Evolutionary conservation across 768 basidiomycete species (phyloP), one percentile per base, ranked within the genome.

Genomic region (Agaricus blazei): DNA sequence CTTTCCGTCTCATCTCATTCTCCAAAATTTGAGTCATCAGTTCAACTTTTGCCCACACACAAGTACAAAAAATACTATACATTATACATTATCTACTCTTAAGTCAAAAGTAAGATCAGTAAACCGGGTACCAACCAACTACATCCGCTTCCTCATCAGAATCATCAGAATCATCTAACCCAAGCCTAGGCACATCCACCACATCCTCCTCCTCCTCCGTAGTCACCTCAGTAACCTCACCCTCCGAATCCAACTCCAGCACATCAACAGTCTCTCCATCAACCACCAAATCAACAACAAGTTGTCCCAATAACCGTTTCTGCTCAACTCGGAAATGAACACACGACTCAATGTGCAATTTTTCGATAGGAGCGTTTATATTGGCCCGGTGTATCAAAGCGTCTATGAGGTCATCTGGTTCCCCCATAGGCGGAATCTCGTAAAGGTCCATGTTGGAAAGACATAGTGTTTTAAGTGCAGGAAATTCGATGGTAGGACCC

Each of bases 241-340:
- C 54, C 3, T 31, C 54, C 8, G 36, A 40, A 15, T 31, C 28
- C 38, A 42, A 9, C 15, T 55, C 47, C 12, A 26, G 3, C 4
- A 55, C 28, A 48, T 48, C 27, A 15, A 55, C 26, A 9, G 1
- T 8, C 15, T 55, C 54, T 28, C 46, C 46, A 40, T 55, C 47
- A 41, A 55, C 27, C 46, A 31, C 4, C n/a, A 55, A 31, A 19
- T 55, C 46, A 48, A 48, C 41, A 9, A 55, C 54, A 31, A 55
- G 23, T 19, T 49, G 47, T 41, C 37, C 54, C 27, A 55, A 42
- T 28, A 9, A 40, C 31, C 48, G 38, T 29, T 41, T 41, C 27
- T 48, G 54, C 38, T 37, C 28, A 4, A n/a, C 14, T 26, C 54
- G 23, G n/a, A n/a, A 47, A 19, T 19, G 47, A 2, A 14, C 9